Conservation (phyloP, 2,329 filamentous ascomycete genomes). For the Chrysoporthe deuterocubensis region DNA sequence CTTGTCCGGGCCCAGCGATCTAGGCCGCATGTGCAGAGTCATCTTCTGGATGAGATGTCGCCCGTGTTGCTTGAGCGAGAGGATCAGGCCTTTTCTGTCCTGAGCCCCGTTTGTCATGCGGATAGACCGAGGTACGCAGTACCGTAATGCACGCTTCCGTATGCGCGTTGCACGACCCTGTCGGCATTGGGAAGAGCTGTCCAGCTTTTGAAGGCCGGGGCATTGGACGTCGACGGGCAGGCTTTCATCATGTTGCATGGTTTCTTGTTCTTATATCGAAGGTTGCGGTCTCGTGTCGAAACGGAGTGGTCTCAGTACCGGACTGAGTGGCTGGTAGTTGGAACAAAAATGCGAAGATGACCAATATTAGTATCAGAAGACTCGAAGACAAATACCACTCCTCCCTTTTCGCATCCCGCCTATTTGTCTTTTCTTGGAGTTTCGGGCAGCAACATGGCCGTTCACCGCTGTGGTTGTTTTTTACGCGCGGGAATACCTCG, state of each 20-base stretch:
- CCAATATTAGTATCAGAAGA: conserved; percentile 11
- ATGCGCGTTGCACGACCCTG: not conserved
- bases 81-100: conserved; percentile 16
- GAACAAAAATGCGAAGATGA: conserved; percentile 8
- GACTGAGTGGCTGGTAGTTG: not conserved
- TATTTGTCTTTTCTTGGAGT: not conserved
- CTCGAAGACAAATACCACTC: not conserved
- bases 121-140: conserved; percentile 9
- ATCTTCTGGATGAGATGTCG: conserved; percentile 20
- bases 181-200: conserved; percentile 7
- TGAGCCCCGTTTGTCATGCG: conserved; percentile 21
- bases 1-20: conserved; percentile 3
- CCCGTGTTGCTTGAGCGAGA: conserved; percentile 19
- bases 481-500: not conserved
- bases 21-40: conserved; percentile 18
- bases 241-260: conserved; percentile 17
- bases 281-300: conserved; percentile 9
- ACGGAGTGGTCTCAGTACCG: not conserved
- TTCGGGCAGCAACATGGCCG: conserved; percentile 1
- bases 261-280: not conserved
- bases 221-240: conserved; percentile 19
- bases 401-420: not conserved
- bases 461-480: not conserved
- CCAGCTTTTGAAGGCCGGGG: conserved; percentile 8
- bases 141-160: conserved; percentile 14